Base-by-base conservation (phyloP, 2,329 filamentous ascomycete species). In the Colletotrichum higginsianum region DNA sequence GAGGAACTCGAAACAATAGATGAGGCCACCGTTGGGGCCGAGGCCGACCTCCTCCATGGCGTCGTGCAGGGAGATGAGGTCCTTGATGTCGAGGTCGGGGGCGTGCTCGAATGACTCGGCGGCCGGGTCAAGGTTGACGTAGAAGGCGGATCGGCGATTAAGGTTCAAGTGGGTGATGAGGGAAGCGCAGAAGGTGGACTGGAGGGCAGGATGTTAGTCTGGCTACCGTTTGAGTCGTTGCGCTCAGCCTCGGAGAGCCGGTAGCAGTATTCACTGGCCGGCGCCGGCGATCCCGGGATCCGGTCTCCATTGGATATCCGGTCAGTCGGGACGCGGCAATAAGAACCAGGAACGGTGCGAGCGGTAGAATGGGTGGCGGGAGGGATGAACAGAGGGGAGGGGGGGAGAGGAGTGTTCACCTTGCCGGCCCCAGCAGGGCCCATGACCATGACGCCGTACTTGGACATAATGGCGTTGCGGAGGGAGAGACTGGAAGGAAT, bases 41-140 rank as follows among this genome's bases (percentile, higher is more conserved):
- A 98, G 88, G 46, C 92, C 91, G 85, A 97, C 91, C 82, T 98
- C 95, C 78, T 98, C 95, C 95, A 98, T 98, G 76, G 96, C 95
- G 88, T 98, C 95, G 79, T 96, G 93, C 73, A 98, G 91, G 15
- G 93, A 94, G 82, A 98, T 97, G 74, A 98, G 89, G 77, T 98
- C 95, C 82, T 95, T 96, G 86, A 98, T 98, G 83, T 98, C 95
- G 78, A 98, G 90, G 81, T 98, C 95, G 26, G 95, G 96, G 76
- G 94, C 88, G 84, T 98, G 97, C 78, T 92, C 92, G 82, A 99
- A 98, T 60, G 92, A 88, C 83, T 98, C 95, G 80, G 96, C 96
- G 67, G 96, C 96, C 8, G 96, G 96, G 82, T 99, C 96, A 78
- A 99, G 94, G 84, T 99, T 99, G 80, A 99, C 93, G 84, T 98